These are phyloP conservation scores for Diophrys sp. DNA, from an alignment of 73 alveolate species.

Conservation along the genomic window DNA sequence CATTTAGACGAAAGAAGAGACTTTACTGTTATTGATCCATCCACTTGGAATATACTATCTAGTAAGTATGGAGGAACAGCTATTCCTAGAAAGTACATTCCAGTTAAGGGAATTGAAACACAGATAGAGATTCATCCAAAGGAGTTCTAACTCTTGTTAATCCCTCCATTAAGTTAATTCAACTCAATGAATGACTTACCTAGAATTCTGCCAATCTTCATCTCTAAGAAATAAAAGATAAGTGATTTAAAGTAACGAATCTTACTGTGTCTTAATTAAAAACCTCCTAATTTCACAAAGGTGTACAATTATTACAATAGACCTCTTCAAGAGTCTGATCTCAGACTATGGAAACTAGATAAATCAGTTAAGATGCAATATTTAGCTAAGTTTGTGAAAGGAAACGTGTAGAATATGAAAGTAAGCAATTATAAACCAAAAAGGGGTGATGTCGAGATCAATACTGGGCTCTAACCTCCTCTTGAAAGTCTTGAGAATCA, in stretches of 20 bases:
- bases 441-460: constrained; percentile 22
- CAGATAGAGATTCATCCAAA: constrained; percentile 25
- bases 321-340: neutral
- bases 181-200: neutral
- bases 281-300: too few relatives aligned
- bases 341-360: constrained; percentile 1
- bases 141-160: constrained; percentile 23
- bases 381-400: neutral
- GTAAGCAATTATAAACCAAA: neutral
- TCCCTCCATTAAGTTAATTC: constrained; percentile 29
- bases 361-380: neutral
- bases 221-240: constrained; percentile 10
- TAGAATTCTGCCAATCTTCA: neutral
- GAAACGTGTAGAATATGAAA: neutral
- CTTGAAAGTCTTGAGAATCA: constrained; percentile 24
- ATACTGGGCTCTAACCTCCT: constrained; percentile 57
- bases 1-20: constrained; percentile 18
- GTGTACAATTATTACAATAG: neutral
- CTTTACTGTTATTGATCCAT: constrained; percentile 23
- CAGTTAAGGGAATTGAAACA: constrained; percentile 18
- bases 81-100: constrained; percentile 14
- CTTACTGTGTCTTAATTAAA: neutral
- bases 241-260: constrained; percentile 6
- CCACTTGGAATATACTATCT: constrained; percentile 30
- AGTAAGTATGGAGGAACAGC: constrained; percentile 37